Conservation (phyloP, 2,329 filamentous ascomycete species). For the Colletotrichum lentis region DNA sequence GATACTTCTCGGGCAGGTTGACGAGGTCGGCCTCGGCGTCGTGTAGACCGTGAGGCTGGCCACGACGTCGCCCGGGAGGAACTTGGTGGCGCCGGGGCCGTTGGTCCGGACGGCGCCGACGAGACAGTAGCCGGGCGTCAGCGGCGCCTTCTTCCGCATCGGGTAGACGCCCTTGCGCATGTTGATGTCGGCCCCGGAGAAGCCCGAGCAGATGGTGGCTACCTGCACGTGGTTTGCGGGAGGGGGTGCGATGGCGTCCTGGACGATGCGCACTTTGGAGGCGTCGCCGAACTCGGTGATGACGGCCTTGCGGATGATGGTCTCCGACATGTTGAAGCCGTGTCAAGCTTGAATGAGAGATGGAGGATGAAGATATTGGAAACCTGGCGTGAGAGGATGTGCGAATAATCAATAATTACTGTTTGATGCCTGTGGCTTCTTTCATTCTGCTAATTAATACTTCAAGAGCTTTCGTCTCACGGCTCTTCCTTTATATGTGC, state of each 20-base stretch:
- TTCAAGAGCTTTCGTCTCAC: background rate
- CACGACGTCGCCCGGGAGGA: conserved; percentile 48
- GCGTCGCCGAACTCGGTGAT: conserved; percentile 54
- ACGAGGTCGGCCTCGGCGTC: conserved; percentile 55
- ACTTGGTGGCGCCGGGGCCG: conserved; percentile 48
- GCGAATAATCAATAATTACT: too few species aligned
- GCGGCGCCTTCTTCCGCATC: conserved; percentile 53
- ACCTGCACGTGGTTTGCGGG: conserved; percentile 56
- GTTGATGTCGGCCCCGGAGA: conserved; percentile 58
- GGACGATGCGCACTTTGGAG: conserved; percentile 48
- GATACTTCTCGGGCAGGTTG: conserved; percentile 57
- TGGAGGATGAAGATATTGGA: background rate
- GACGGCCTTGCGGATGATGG: conserved; percentile 54
- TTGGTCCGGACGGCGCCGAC: conserved; percentile 53
- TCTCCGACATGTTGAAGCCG: conserved; percentile 20
- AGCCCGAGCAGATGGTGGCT: conserved; percentile 56
- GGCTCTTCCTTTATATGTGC: background rate
- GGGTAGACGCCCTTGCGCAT: conserved; percentile 61
- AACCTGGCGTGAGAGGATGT: background rate
- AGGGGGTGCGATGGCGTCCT: conserved; percentile 50
- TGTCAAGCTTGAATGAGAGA: too few species aligned
- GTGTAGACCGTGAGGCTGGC: conserved; percentile 51
- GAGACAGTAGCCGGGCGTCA: conserved; percentile 60
- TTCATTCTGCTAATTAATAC: too few species aligned
- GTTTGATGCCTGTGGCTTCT: background rate